A percentile compares a stretch with the other conserved stretches of the same genome.
These are phyloP conservation scores for Draba incana DNA, from an alignment of 345 rosid genomes.

Conservation along the genomic window DNA sequence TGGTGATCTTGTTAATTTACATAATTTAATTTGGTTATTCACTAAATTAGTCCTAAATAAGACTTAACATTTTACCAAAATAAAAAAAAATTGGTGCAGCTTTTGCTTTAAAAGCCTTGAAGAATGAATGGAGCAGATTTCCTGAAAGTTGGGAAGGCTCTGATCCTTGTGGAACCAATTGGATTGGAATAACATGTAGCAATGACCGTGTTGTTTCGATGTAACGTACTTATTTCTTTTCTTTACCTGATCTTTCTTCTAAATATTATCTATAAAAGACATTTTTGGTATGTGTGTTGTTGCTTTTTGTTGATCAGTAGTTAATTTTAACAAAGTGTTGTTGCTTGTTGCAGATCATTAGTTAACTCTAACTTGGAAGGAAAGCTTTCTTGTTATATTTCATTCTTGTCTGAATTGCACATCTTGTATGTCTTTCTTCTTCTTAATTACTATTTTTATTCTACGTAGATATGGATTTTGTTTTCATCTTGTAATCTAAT, in stretches of 20 bases:
- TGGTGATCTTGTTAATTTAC: no score
- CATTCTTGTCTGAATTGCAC: slow-evolving; percentile 56
- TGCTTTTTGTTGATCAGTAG: slow-evolving; percentile 58
- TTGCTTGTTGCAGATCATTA: slow-evolving; percentile 58
- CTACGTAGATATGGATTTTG: not conserved
- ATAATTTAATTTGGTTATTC: no score
- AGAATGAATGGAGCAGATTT: slow-evolving; percentile 46
- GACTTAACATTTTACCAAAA: no score
- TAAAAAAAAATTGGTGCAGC: slow-evolving; percentile 42
- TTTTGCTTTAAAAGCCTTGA: slow-evolving; percentile 46
- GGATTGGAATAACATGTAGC: slow-evolving; percentile 77
- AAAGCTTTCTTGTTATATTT: slow-evolving; percentile 55
- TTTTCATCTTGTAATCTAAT: slow-evolving; percentile 33
- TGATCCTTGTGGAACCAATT: slow-evolving; percentile 74
- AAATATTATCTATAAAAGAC: no score
- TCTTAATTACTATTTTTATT: not conserved
- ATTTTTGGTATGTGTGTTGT: not conserved
- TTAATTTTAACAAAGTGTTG: slow-evolving; percentile 43
- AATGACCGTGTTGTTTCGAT: slow-evolving; percentile 55
- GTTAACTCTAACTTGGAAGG: slow-evolving; percentile 62
- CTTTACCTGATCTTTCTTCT: slow-evolving; percentile 1
- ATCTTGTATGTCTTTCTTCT: slow-evolving; percentile 56
- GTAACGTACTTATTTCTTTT: slow-evolving; percentile 41
- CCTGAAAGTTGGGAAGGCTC: slow-evolving; percentile 66
- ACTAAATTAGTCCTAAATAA: no score